Percentiles rank a stretch among this genome's conserved stretches.
Evolutionary conservation across 805 yeast genomes (phyloP).

Genomic region (Ogataea naganishii): DNA sequence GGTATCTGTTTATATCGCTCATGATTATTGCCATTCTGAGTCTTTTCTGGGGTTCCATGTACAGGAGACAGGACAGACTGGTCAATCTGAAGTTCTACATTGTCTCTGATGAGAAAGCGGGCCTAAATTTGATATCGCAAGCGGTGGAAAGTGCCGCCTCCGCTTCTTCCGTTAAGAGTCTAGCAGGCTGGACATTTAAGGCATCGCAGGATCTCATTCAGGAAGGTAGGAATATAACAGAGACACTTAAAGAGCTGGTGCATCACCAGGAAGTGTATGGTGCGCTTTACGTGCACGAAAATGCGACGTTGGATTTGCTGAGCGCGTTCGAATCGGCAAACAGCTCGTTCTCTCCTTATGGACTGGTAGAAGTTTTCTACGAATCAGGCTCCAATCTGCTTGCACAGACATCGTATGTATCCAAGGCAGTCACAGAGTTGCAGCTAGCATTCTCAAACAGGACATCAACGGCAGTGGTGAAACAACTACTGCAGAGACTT

Average conservation of each 20-base stretch:
- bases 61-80: constrained; percentile 19
- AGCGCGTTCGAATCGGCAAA: constrained; percentile 28
- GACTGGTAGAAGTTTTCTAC: constrained; percentile 35
- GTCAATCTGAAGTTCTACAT: constrained; percentile 25
- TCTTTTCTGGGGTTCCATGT: constrained; percentile 34
- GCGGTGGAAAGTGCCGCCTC: constrained; percentile 14
- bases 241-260: constrained; percentile 33
- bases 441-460: constrained; percentile 18
- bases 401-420: constrained; percentile 33
- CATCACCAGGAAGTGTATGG: constrained; percentile 54
- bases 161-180: constrained; percentile 8
- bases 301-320: constrained; percentile 34
- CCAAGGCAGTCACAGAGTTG: constrained; percentile 28
- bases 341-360: constrained; percentile 10
- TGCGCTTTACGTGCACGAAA: constrained; percentile 41
- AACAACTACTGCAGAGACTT: too few species aligned
- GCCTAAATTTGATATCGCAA: constrained; percentile 23
- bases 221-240: constrained; percentile 21
- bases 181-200: constrained; percentile 12
- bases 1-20: constrained; percentile 23
- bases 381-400: constrained; percentile 56
- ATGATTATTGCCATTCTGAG: constrained; percentile 28
- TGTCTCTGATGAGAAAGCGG: constrained; percentile 16
- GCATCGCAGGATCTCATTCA: constrained; percentile 20
- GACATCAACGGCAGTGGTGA: constrained; percentile 7